Percentiles rank a stretch among this genome's conserved stretches.
phyloP scores from a whole-genome alignment of 2,329 filamentous ascomycete species.

The Exophiala xenobiotica region DNA sequence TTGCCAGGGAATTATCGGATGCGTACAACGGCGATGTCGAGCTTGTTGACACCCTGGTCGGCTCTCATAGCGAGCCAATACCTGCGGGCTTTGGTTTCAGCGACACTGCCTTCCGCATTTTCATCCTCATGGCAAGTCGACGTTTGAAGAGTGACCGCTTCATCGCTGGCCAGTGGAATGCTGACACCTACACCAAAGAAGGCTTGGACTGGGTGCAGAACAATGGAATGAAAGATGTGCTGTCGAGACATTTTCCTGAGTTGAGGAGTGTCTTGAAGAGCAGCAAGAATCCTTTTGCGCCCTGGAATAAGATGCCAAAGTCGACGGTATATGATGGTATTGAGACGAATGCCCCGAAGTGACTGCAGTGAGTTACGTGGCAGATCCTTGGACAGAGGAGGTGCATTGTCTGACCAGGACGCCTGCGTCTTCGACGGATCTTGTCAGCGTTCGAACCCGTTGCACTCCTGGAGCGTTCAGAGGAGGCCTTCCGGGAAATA shows the following conservation, averaged over 20 bases:
- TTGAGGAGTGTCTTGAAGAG: slow-evolving; percentile 28
- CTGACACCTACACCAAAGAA: slow-evolving; percentile 24
- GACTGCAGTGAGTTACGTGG: slow-evolving; percentile 21
- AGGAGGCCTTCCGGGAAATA: too few species aligned
- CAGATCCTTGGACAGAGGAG: too few species aligned
- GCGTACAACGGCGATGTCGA: slow-evolving; percentile 45
- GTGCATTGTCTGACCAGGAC: too few species aligned
- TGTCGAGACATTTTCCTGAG: slow-evolving; percentile 46
- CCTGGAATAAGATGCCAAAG: slow-evolving; percentile 9
- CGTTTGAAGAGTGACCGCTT: slow-evolving; percentile 19
- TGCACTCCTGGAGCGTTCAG: too few species aligned
- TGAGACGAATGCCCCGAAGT: slow-evolving; percentile 22
- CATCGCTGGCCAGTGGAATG: slow-evolving; percentile 19
- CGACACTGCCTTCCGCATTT: slow-evolving; percentile 48
- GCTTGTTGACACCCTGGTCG: slow-evolving; percentile 45
- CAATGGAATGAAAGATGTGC: slow-evolving; percentile 45
- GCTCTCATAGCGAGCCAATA: slow-evolving; percentile 45
- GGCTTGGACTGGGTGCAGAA: slow-evolving; percentile 44
- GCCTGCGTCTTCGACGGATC: too few species aligned
- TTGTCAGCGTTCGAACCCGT: too few species aligned
- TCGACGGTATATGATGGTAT: slow-evolving; percentile 30
- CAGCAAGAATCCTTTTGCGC: slow-evolving; percentile 19
- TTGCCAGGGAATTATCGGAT: slow-evolving; percentile 39
- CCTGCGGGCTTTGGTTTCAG: slow-evolving; percentile 49
- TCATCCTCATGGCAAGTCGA: slow-evolving; percentile 21